Conservation (phyloP, 371 early-diverging fungal species). For the Mortierella sp. region DNA sequence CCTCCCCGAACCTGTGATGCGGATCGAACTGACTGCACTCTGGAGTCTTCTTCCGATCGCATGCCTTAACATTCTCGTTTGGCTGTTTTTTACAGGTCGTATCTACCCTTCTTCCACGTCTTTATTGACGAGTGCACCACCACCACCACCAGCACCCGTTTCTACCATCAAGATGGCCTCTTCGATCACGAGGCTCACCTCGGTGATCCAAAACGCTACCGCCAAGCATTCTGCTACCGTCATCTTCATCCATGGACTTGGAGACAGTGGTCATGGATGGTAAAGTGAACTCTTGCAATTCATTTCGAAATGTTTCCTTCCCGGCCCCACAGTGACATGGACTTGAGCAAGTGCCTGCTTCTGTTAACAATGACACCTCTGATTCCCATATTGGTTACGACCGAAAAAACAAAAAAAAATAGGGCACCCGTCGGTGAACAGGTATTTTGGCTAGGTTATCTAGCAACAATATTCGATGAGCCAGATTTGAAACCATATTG, state of each 20-base stretch:
- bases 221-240: conserved; percentile 81
- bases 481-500: no score
- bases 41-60: no score
- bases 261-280: conserved; percentile 80
- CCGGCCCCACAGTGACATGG: no score
- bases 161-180: conserved; percentile 26
- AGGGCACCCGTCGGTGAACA: conserved; percentile 72
- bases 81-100: neutral
- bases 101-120: no score
- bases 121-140: neutral
- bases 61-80: no score
- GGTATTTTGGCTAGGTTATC: conserved; percentile 52
- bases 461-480: no score
- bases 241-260: conserved; percentile 81
- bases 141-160: no score
- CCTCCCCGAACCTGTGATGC: no score
- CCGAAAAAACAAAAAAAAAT: neutral
- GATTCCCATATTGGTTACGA: neutral
- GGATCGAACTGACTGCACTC: no score
- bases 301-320: no score
- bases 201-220: conserved; percentile 58
- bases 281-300: conserved; percentile 28
- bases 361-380: neutral
- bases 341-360: no score
- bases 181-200: conserved; percentile 52